phyloP scores from a whole-genome alignment of 768 basidiomycete genomes.

The Panellus pusillus region DNA sequence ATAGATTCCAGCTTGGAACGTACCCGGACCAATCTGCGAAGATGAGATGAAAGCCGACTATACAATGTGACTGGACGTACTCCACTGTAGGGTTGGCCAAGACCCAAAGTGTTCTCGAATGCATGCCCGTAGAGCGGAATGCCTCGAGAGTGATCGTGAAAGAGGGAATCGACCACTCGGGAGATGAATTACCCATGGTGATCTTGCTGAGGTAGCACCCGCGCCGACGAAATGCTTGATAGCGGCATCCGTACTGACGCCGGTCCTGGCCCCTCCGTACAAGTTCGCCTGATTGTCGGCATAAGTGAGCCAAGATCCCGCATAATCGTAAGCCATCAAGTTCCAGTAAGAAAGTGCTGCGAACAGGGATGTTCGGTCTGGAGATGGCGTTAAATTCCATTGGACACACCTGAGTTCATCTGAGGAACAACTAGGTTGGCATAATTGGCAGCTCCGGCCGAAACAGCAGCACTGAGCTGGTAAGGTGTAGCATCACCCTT shows the following conservation, averaged over 20 bases:
- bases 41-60: not conserved
- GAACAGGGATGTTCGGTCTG: not conserved
- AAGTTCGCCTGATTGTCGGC: conserved; percentile 62
- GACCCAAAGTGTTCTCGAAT: conserved; percentile 67
- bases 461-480: conserved; percentile 60
- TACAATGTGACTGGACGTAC: conserved; percentile 34
- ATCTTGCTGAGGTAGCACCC: conserved; percentile 68
- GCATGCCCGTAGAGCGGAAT: conserved; percentile 82
- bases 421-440: conserved; percentile 56
- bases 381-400: not conserved
- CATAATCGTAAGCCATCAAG: conserved; percentile 53
- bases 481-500: conserved; percentile 68
- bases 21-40: conserved; percentile 66
- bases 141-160: conserved; percentile 35
- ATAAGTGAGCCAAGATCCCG: conserved; percentile 61
- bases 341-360: conserved; percentile 74
- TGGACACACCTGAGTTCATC: conserved; percentile 45
- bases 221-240: conserved; percentile 57
- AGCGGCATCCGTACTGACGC: conserved; percentile 67
- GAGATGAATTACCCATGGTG: conserved; percentile 48
- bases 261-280: conserved; percentile 62
- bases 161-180: not conserved
- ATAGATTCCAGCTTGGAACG: conserved; percentile 69
- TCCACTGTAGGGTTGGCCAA: conserved; percentile 68
- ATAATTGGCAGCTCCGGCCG: conserved; percentile 63